These are phyloP conservation scores for Russula ochroleuca DNA, from an alignment of 768 basidiomycete genomes.

Conservation along the genomic window DNA sequence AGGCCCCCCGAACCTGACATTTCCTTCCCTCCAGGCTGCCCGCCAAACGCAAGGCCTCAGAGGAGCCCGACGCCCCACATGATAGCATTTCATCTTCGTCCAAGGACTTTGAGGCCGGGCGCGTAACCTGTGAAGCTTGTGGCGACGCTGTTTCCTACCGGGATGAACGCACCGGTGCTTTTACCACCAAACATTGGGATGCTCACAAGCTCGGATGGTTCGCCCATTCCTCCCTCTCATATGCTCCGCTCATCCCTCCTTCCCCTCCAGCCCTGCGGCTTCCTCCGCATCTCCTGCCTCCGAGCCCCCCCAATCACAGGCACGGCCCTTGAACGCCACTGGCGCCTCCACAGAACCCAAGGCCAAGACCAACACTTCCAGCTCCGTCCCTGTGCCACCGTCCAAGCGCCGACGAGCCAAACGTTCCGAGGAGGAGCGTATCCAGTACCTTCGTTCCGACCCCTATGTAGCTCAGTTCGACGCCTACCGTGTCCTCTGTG, in stretches of 20 bases:
- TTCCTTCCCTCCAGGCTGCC: slow-evolving; percentile 3
- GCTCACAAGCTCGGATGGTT: slow-evolving; percentile 60
- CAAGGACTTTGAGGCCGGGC: slow-evolving; percentile 59
- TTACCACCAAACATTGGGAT: slow-evolving; percentile 66
- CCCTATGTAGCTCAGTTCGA: slow-evolving; percentile 79
- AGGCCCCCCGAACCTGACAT: background rate
- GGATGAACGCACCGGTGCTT: slow-evolving; percentile 56
- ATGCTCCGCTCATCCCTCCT: background rate
- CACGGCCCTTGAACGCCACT: background rate
- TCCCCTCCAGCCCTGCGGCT: slow-evolving; percentile 1
- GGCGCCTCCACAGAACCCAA: background rate
- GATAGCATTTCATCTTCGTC: slow-evolving; percentile 15
- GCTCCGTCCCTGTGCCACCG: slow-evolving; percentile 20
- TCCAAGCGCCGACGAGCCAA: slow-evolving; percentile 67
- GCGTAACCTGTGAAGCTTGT: slow-evolving; percentile 63
- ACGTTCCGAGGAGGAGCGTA: slow-evolving; percentile 72
- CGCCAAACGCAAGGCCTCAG: slow-evolving; percentile 15
- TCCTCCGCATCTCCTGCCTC: slow-evolving; percentile 12
- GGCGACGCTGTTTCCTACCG: slow-evolving; percentile 59
- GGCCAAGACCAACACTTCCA: background rate
- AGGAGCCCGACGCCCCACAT: background rate
- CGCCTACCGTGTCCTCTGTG: slow-evolving; percentile 74
- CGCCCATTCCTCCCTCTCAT: background rate
- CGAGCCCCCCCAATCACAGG: background rate
- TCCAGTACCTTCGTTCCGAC: slow-evolving; percentile 61